A percentile compares a stretch with the other conserved stretches of the same genome.
Conservation (phyloP, 2,329 filamentous ascomycete genomes). For the Penicillium sp. region DNA sequence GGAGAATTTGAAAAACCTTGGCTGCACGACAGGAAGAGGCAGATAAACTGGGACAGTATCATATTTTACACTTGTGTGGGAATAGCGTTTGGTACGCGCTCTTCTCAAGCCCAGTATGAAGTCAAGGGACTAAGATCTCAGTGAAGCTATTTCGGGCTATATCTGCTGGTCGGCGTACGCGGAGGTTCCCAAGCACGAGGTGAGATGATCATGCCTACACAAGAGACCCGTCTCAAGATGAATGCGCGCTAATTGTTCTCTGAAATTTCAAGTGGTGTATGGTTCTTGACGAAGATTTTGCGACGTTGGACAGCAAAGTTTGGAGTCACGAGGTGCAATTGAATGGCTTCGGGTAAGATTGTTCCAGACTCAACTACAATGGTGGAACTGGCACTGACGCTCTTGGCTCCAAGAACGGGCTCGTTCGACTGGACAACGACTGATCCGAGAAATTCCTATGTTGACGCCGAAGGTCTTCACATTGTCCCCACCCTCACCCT, state of each 20-base stretch:
- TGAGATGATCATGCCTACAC: neutral
- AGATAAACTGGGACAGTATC: constrained; percentile 10
- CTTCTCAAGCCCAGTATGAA: neutral
- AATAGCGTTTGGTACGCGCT: constrained; percentile 24
- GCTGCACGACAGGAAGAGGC: constrained; percentile 6
- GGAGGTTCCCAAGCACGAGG: constrained; percentile 10
- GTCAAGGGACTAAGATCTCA: neutral
- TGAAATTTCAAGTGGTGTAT: constrained; percentile 40
- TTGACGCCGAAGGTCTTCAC: constrained; percentile 46
- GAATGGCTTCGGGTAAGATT: constrained; percentile 35
- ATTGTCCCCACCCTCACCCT: constrained; percentile 50
- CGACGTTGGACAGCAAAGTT: constrained; percentile 38
- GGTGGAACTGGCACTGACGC: neutral
- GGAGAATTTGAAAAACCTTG: constrained; percentile 13
- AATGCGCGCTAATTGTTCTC: neutral
- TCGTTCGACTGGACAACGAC: constrained; percentile 52
- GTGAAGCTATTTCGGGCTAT: constrained; percentile 21
- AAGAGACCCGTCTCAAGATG: no score
- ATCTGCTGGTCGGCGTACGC: constrained; percentile 27
- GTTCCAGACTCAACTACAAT: neutral
- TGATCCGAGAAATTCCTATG: constrained; percentile 45
- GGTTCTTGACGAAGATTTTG: constrained; percentile 47
- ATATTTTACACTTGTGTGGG: constrained; percentile 11
- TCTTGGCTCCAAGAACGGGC: constrained; percentile 39
- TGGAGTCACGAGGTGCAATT: constrained; percentile 48